Percentiles rank a stretch among this genome's conserved stretches.
Conservation (phyloP, 345 rosid species). For the Physaria fendleri region DNA sequence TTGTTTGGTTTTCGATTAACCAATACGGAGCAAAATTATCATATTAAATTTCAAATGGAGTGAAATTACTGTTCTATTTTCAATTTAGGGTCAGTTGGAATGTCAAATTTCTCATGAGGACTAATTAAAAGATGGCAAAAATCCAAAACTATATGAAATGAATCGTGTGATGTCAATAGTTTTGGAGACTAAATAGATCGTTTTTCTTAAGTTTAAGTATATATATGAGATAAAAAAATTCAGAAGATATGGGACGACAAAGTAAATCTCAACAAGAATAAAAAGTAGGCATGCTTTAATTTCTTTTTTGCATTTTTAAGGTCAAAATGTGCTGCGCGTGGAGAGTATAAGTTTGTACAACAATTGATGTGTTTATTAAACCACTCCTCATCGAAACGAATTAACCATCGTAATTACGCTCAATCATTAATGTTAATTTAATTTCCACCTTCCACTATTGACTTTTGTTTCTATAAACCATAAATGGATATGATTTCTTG, state of each 20-base stretch:
- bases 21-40: too few species aligned
- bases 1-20: too few species aligned
- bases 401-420: conserved; percentile 17
- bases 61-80: too few species aligned
- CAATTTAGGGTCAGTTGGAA: too few species aligned
- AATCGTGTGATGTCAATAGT: too few species aligned
- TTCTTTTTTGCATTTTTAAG: neutral
- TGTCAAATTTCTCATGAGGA: too few species aligned
- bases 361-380: conserved; percentile 29
- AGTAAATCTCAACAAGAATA: conserved; percentile 18
- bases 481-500: neutral
- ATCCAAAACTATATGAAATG: too few species aligned
- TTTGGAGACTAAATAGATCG: too few species aligned
- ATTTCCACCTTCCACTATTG: conserved; percentile 21
- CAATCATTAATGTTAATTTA: conserved; percentile 16
- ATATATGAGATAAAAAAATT: neutral
- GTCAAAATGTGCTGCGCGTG: conserved; percentile 33
- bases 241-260: conserved; percentile 21
- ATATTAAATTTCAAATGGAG: too few species aligned
- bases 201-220: conserved; percentile 7
- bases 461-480: neutral
- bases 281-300: conserved; percentile 23
- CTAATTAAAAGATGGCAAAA: too few species aligned
- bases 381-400: conserved; percentile 24
- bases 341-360: conserved; percentile 12